A percentile compares a stretch with the other conserved stretches of the same genome.
Evolutionary conservation across 2,329 filamentous ascomycete species (phyloP).

Genomic region (Nemania diffusa): DNA sequence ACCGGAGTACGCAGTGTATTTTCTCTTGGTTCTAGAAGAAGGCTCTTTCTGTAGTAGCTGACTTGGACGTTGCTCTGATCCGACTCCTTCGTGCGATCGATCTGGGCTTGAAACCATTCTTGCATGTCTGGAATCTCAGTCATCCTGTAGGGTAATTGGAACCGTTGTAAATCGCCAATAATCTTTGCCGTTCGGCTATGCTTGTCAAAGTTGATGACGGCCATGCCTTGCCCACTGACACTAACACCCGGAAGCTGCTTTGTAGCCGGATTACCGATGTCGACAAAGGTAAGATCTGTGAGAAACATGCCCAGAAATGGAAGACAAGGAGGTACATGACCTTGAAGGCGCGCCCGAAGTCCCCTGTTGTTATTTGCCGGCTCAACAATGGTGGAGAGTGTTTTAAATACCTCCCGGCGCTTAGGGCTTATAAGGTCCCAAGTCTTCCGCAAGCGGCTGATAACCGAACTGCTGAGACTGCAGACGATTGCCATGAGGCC

Average conservation of each 20-base stretch:
- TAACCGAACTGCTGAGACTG: slow-evolving; percentile 90
- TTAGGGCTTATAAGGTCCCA: slow-evolving; percentile 91
- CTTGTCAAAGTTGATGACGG: slow-evolving; percentile 98
- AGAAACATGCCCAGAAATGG: slow-evolving; percentile 97
- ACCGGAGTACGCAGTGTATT: slow-evolving; percentile 49
- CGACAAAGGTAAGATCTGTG: slow-evolving; percentile 94
- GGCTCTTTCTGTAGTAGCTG: slow-evolving; percentile 80
- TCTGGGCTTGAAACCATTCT: slow-evolving; percentile 88
- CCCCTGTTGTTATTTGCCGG: slow-evolving; percentile 90
- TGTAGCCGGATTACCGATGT: slow-evolving; percentile 89
- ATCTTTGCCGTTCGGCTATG: slow-evolving; percentile 94
- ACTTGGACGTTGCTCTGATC: slow-evolving; percentile 68
- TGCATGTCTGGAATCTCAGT: slow-evolving; percentile 87
- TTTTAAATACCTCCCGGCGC: slow-evolving; percentile 81
- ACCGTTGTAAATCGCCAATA: slow-evolving; percentile 93
- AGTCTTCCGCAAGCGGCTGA: slow-evolving; percentile 86
- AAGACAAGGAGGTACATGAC: slow-evolving; percentile 89
- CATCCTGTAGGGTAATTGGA: slow-evolving; percentile 92
- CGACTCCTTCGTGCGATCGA: slow-evolving; percentile 76
- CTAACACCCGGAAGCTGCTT: slow-evolving; percentile 73
- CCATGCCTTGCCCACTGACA: slow-evolving; percentile 71
- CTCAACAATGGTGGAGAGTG: slow-evolving; percentile 86
- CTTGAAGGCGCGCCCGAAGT: slow-evolving; percentile 82
- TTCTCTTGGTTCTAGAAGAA: slow-evolving; percentile 83
- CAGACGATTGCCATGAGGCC: slow-evolving; percentile 97